Conservation (phyloP, 371 early-diverging fungal species). For the Mortierella sp. region DNA sequence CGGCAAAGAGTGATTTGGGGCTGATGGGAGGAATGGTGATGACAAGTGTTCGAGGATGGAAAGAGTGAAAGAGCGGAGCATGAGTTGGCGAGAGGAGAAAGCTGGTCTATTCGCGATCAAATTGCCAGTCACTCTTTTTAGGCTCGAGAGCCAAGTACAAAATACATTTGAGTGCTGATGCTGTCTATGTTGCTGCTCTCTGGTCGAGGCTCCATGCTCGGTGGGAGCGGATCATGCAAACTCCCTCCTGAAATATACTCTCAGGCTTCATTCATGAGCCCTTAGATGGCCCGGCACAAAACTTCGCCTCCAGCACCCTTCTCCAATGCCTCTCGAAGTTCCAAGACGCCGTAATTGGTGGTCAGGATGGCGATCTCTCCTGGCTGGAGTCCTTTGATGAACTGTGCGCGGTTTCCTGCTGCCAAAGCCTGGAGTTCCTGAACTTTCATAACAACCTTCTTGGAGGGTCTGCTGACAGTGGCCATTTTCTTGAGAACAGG, state of each 20-base stretch:
- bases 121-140: too few relatives aligned
- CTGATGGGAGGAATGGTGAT: constrained; percentile 50
- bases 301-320: constrained; percentile 91
- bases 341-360: constrained; percentile 91
- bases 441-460: constrained; percentile 81
- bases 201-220: too few relatives aligned
- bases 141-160: too few relatives aligned
- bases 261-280: not conserved
- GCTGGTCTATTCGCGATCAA: too few relatives aligned
- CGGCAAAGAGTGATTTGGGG: constrained; percentile 31
- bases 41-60: not conserved
- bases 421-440: constrained; percentile 82
- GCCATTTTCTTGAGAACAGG: constrained; percentile 82
- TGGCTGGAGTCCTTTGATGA: constrained; percentile 83
- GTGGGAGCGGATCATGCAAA: not conserved
- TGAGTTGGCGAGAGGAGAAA: too few relatives aligned
- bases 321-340: constrained; percentile 90
- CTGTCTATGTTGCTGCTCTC: too few relatives aligned
- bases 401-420: constrained; percentile 76
- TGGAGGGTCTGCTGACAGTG: constrained; percentile 84
- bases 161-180: too few relatives aligned
- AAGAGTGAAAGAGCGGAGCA: constrained; percentile 1
- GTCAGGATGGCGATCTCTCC: constrained; percentile 93
- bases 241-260: not conserved
- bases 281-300: constrained; percentile 76